These are phyloP conservation scores for Tetradesmus lagerheimii DNA, from an alignment of 139 green algal species.

Conservation along the genomic window DNA sequence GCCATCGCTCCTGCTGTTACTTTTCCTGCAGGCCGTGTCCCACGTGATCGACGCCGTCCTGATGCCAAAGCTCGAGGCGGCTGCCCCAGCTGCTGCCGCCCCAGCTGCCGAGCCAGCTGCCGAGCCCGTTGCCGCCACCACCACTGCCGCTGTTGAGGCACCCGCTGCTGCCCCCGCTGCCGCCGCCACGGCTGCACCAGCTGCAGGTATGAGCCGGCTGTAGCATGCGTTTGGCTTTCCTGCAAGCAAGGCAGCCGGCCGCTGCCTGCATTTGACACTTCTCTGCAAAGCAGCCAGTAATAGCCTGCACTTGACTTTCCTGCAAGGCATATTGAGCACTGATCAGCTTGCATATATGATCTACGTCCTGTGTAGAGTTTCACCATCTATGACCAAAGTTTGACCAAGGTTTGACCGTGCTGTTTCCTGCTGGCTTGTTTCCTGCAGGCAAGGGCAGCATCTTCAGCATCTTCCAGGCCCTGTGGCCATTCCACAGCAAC, in stretches of 20 bases:
- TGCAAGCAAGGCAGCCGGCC: no score
- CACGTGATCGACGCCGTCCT: conserved; percentile 38
- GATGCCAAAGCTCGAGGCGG: not conserved
- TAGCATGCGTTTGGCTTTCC: not conserved
- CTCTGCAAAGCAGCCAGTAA: no score
- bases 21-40: not conserved
- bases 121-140: not conserved
- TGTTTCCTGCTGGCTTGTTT: not conserved
- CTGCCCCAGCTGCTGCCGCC: not conserved
- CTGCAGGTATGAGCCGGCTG: not conserved
- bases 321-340: no score
- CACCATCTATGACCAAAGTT: no score
- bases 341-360: no score
- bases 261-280: no score
- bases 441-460: not conserved
- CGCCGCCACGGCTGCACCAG: not conserved
- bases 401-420: not conserved
- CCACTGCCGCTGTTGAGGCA: not conserved
- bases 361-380: no score
- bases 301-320: no score
- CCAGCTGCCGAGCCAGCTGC: not conserved
- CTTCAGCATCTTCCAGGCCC: not conserved
- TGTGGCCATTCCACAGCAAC: not conserved
- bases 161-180: not conserved
- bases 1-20: not conserved